phyloP scores from a whole-genome alignment of 352 stramenopile species.

The Lagenidium sp. region DNA sequence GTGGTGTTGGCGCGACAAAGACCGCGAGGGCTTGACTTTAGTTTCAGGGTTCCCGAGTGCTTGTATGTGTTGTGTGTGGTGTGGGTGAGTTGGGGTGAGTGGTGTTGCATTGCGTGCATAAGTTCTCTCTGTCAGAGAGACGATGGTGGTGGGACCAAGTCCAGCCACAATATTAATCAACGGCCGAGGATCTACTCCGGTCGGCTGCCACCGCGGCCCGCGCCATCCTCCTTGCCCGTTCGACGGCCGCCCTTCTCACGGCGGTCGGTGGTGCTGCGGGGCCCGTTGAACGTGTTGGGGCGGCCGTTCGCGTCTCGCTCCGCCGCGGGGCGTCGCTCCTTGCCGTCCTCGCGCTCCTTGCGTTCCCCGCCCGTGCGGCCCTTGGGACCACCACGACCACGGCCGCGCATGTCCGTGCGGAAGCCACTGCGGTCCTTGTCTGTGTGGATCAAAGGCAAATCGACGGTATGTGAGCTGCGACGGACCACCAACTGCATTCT shows the following conservation, averaged over 20 bases:
- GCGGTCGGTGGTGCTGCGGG: constrained; percentile 21
- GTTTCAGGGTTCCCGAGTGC: too few species aligned
- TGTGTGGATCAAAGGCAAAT: too few species aligned
- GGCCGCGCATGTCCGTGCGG: constrained; percentile 38
- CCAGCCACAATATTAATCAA: too few species aligned
- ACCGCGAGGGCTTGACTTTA: too few species aligned
- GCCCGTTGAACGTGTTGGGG: constrained; percentile 15
- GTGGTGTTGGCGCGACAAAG: too few species aligned
- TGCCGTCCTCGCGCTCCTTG: constrained; percentile 59
- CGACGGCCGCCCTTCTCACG: constrained; percentile 61
- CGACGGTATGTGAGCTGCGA: too few species aligned
- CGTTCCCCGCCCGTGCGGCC: constrained; percentile 40
- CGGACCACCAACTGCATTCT: too few species aligned
- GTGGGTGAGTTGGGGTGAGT: too few species aligned
- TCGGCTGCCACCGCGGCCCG: constrained; percentile 25
- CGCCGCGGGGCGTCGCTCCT: constrained; percentile 20
- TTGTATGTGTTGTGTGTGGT: too few species aligned
- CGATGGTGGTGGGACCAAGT: neutral
- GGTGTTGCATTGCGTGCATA: constrained; percentile 13
- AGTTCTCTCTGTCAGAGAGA: constrained; percentile 20
- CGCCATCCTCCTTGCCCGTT: constrained; percentile 54
- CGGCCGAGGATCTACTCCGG: constrained; percentile 51
- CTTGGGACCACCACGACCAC: constrained; percentile 34
- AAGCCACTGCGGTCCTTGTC: constrained; percentile 45
- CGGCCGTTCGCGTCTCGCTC: constrained; percentile 14